Evolutionary conservation across 495 filamentous ascomycete genomes (phyloP).

Genomic region (Penicillium subrubescens): DNA sequence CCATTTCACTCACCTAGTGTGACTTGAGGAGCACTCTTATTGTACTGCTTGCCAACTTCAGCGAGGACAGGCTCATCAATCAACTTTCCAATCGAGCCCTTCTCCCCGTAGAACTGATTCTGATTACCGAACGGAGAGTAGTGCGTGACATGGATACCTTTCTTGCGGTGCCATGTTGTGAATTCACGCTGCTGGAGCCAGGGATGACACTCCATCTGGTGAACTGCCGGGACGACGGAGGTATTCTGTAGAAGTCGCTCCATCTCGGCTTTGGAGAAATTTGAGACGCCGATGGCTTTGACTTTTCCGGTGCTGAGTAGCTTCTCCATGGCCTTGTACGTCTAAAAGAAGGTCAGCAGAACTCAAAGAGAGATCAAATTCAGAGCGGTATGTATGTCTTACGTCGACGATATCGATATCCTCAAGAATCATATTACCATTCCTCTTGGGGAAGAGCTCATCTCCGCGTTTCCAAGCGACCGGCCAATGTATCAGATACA

Average conservation of each 20-base stretch:
- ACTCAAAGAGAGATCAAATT: no score
- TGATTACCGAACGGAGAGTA: conserved; percentile 70
- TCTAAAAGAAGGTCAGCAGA: conserved; percentile 23
- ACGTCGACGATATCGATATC: conserved; percentile 49
- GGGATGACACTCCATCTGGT: conserved; percentile 65
- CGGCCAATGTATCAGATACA: conserved; percentile 69
- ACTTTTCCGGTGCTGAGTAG: conserved; percentile 54
- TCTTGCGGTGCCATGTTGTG: conserved; percentile 47
- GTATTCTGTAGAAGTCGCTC: conserved; percentile 62
- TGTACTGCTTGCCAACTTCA: conserved; percentile 61
- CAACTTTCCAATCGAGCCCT: conserved; percentile 40
- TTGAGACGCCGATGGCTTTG: conserved; percentile 72
- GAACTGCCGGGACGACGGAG: conserved; percentile 55
- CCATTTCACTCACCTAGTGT: conserved; percentile 38
- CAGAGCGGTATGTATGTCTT: no score
- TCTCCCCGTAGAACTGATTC: conserved; percentile 57
- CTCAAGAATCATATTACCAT: conserved; percentile 17
- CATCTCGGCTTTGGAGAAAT: conserved; percentile 68
- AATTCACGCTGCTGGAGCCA: conserved; percentile 62
- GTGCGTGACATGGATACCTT: conserved; percentile 61
- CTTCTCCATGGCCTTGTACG: conserved; percentile 65
- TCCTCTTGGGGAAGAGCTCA: conserved; percentile 35
- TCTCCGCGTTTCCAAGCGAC: conserved; percentile 43
- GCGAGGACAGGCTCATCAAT: conserved; percentile 62
- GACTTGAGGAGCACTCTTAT: conserved; percentile 61